Conservation (phyloP, 148 eudicot species). For the Rhododendron williamsianum region DNA sequence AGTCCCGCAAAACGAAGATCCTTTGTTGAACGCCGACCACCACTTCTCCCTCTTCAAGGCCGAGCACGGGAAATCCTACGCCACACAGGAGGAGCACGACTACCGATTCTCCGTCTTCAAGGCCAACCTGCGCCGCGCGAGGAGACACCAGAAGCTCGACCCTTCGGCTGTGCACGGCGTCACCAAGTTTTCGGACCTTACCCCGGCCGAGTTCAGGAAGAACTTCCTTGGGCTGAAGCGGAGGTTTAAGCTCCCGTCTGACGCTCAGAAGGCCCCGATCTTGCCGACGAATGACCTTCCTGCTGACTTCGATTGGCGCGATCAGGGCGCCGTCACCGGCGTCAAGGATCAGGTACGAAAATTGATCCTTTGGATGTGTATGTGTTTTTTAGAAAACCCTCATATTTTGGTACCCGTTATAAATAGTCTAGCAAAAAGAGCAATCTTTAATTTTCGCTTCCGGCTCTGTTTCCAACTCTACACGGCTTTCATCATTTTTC, state of each 20-base stretch:
- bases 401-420: too few species aligned
- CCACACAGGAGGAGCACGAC: conserved; percentile 59
- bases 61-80: conserved; percentile 43
- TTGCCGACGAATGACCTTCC: conserved; percentile 68
- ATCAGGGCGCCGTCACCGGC: conserved; percentile 69
- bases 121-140: conserved; percentile 71
- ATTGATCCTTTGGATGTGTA: neutral
- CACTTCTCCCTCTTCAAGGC: conserved; percentile 17
- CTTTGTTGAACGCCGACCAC: conserved; percentile 53
- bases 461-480: too few species aligned
- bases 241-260: conserved; percentile 42
- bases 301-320: conserved; percentile 74
- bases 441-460: too few species aligned
- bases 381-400: neutral
- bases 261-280: conserved; percentile 67
- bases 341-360: conserved; percentile 68
- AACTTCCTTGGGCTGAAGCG: conserved; percentile 45
- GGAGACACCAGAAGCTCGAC: conserved; percentile 63
- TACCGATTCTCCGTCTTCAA: conserved; percentile 52
- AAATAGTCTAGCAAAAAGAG: too few species aligned
- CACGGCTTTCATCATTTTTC: too few species aligned
- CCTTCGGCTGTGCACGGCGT: conserved; percentile 83
- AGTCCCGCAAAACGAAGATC: conserved; percentile 23
- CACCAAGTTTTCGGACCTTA: conserved; percentile 77
- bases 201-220: conserved; percentile 60